Base-by-base conservation (phyloP, 2,329 filamentous ascomycete species). In the Ascochyta rabiei region DNA sequence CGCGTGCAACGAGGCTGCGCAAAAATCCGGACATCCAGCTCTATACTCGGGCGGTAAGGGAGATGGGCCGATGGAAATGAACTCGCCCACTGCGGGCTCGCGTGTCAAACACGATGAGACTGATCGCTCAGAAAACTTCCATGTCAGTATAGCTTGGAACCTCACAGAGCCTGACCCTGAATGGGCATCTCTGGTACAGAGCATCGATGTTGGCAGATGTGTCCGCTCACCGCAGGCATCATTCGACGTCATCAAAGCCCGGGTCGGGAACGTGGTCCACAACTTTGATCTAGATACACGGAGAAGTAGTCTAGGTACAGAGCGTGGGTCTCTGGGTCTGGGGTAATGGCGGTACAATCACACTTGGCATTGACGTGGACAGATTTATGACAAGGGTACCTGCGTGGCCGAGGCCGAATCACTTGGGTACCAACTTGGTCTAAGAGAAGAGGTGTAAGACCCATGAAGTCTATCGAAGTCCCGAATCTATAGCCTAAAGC, bases 61-160 rank as follows among this genome's bases (percentile, higher is more conserved):
- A n/a, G 68, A 72, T 44, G 70, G 69, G 16, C 68, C 67, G 26
- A 66, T 65, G 54, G 63, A 70, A 41, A 49, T 50, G 42, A 54
- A 62, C 39, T 26, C 57, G 48, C 49, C 44, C 7, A 48, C 44
- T 30, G 48, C 49, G 41, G 39, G 51, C 39, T 57, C 48, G 45
- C 39, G 59, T 30, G 24, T 35, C 19, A 42, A 53, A 21, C 35
- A n/a, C 18, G 45, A 30, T 4, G 46, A 46, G 31, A 54, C 34
- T 51, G 81, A 85, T 62, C 72, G 74, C 48, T 81, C 82, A 4
- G 73, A 81, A 43, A 85, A 83, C 19, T 97, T 97, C 69, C 95
- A 99, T 75, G 79, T 98, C 56, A 96, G 92, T 40, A 85, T 99
- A 51, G 95, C 89, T 0, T 98, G 93, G 95, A 89, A 71, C 39